A percentile compares a stretch with the other conserved stretches of the same genome.
Evolutionary conservation across 345 rosid genomes (phyloP).

Genomic region (Jatropha curcas): DNA sequence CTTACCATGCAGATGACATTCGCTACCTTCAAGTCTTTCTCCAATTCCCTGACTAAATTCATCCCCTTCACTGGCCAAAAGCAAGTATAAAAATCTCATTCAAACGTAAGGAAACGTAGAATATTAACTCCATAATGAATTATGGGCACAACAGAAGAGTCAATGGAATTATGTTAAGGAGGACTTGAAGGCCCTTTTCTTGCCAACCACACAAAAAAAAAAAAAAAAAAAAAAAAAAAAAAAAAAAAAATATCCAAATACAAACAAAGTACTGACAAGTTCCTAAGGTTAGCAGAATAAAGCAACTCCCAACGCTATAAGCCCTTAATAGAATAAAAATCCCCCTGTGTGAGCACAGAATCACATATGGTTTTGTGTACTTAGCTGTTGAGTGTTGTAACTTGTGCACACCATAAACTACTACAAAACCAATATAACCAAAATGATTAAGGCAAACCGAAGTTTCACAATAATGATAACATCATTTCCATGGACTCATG

Average conservation of each 20-base stretch:
- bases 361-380: background rate
- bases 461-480: background rate
- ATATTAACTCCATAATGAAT: slow-evolving; percentile 6
- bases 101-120: slow-evolving; percentile 7
- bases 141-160: background rate
- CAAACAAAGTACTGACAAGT: background rate
- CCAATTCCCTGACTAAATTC: slow-evolving; percentile 96
- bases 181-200: background rate
- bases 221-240: too few relatives aligned
- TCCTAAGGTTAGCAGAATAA: background rate
- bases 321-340: background rate
- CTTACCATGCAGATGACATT: slow-evolving; percentile 94
- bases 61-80: slow-evolving; percentile 99
- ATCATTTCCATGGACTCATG: background rate
- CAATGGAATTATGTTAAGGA: background rate
- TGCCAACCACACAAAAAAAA: background rate
- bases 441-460: background rate
- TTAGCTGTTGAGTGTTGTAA: background rate
- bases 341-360: background rate
- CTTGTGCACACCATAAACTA: background rate
- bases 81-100: slow-evolving; percentile 33
- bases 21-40: slow-evolving; percentile 95
- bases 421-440: background rate
- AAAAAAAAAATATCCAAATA: too few relatives aligned
- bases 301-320: background rate